Conservation (phyloP, 169 alveolate species). For the Plasmodium fragile region DNA sequence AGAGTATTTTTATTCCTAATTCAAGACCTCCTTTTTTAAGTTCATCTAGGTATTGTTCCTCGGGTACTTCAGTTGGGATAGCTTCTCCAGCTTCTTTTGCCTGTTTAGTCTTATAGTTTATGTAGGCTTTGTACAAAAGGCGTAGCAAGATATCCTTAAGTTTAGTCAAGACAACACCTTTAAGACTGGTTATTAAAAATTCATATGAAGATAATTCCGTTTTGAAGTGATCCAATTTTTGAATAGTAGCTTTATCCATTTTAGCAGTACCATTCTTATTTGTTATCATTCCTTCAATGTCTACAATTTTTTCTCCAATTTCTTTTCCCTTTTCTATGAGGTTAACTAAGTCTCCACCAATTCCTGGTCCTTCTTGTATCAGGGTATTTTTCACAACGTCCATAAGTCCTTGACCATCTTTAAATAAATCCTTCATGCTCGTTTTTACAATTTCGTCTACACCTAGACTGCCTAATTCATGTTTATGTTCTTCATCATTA, state of each 20-base stretch:
- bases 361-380: conserved; percentile 3
- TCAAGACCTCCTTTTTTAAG: conserved; percentile 47
- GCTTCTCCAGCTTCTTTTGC: conserved; percentile 22
- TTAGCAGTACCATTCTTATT: neutral
- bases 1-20: conserved; percentile 29
- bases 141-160: conserved; percentile 21
- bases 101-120: conserved; percentile 8
- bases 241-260: neutral
- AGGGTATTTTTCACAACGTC: conserved; percentile 21
- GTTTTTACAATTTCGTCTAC: conserved; percentile 9
- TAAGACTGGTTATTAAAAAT: neutral
- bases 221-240: conserved; percentile 13
- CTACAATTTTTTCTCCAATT: conserved; percentile 9
- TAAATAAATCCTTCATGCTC: conserved; percentile 17
- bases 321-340: conserved; percentile 60
- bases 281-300: neutral
- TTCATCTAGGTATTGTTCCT: conserved; percentile 10
- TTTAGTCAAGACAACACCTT: neutral
- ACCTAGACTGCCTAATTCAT: conserved; percentile 1
- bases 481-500: neutral
- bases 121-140: conserved; percentile 30
- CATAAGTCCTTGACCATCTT: conserved; percentile 22
- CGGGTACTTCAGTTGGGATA: neutral
- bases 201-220: conserved; percentile 18
- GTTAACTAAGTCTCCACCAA: conserved; percentile 1